Evolutionary conservation across 768 basidiomycete genomes (phyloP).

Genomic region (Roridomyces roridus): DNA sequence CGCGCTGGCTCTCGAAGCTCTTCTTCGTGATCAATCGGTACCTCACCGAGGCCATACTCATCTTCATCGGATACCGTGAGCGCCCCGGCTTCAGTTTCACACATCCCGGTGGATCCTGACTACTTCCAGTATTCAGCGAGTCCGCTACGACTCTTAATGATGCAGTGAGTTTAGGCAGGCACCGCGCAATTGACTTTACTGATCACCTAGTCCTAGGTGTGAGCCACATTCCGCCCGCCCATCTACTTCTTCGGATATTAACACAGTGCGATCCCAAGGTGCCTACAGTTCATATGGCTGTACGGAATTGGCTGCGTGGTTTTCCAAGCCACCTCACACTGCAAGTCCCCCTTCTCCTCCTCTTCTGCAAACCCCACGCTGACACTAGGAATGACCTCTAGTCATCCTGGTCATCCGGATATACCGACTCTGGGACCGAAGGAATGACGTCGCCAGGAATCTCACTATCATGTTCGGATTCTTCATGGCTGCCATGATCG

Average conservation of each 20-base stretch:
- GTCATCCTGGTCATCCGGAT: too few relatives aligned
- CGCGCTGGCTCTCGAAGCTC: not conserved
- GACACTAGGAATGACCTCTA: too few relatives aligned
- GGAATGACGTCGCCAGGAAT: too few relatives aligned
- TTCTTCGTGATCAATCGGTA: slow-evolving; percentile 5
- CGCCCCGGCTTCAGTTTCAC: not conserved
- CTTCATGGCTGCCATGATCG: too few relatives aligned
- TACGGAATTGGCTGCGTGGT: not conserved
- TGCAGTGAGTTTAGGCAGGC: not conserved
- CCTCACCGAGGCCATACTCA: slow-evolving; percentile 4
- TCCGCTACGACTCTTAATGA: not conserved
- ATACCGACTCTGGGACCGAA: too few relatives aligned
- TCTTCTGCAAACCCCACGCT: too few relatives aligned
- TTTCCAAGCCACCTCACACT: not conserved
- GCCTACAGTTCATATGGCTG: slow-evolving; percentile 3
- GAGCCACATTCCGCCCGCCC: too few relatives aligned
- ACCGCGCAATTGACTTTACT: not conserved
- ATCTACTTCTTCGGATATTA: not conserved
- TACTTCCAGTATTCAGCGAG: not conserved
- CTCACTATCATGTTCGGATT: too few relatives aligned
- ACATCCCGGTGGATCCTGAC: not conserved
- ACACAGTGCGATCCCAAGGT: not conserved
- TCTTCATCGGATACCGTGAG: slow-evolving; percentile 1
- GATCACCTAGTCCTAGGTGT: not conserved
- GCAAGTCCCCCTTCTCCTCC: not conserved